Percentiles rank a stretch among this genome's conserved stretches.
phyloP scores from a whole-genome alignment of 371 early-diverging fungal genomes.

The Syncephalastrum contaminatum region DNA sequence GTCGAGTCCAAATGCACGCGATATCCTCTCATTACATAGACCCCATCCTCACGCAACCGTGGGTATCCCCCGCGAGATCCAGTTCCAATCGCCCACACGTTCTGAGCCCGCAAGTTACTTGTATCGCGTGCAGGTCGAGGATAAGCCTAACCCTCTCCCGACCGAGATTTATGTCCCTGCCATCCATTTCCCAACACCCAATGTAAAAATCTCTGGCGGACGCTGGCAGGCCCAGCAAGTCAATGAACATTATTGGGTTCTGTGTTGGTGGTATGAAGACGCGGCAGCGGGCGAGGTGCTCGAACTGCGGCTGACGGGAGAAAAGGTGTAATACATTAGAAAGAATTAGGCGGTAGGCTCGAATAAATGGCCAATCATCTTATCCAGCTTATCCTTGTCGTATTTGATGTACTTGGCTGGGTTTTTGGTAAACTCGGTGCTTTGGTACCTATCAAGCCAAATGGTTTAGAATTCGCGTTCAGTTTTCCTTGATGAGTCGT shows the following conservation, averaged over 20 bases:
- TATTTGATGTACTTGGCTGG: conserved; percentile 82
- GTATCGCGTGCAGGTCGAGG: conserved; percentile 12
- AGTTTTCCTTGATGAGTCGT: neutral
- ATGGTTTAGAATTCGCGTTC: conserved; percentile 10
- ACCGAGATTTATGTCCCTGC: conserved; percentile 47
- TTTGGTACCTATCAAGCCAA: conserved; percentile 39
- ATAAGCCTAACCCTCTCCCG: conserved; percentile 15
- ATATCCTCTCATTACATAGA: conserved; percentile 34
- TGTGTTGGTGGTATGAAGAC: conserved; percentile 12
- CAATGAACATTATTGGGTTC: conserved; percentile 17
- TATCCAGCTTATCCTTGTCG: conserved; percentile 65
- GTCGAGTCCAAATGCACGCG: conserved; percentile 18
- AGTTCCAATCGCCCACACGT: conserved; percentile 30
- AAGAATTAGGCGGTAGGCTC: conserved; percentile 43
- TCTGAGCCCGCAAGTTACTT: conserved; percentile 20
- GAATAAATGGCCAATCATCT: conserved; percentile 71
- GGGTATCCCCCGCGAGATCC: conserved; percentile 31
- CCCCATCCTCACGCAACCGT: conserved; percentile 33
- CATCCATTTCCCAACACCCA: conserved; percentile 32
- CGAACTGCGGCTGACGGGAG: neutral
- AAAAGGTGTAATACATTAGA: neutral
- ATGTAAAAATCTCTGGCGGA: conserved; percentile 11
- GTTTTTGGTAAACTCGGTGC: conserved; percentile 75
- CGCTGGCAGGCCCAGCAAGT: conserved; percentile 7
- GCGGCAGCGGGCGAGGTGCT: neutral